Percentiles rank a stretch among this genome's conserved stretches.
Conservation (phyloP, 1,139 yeast genomes). For the Hyphopichia khmerensis region DNA sequence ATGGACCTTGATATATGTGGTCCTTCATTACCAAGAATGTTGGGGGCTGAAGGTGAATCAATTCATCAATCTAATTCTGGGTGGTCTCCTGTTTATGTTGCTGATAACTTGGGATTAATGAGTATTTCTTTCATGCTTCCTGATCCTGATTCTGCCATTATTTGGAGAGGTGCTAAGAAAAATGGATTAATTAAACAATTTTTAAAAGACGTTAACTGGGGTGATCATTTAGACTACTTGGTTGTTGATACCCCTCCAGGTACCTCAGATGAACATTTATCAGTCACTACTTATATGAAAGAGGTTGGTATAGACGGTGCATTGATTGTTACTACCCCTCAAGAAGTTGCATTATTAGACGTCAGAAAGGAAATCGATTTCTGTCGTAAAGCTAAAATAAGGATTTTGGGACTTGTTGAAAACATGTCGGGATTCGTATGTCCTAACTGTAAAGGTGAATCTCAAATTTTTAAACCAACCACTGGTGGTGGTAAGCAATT, state of each 20-base stretch:
- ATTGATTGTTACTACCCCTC: slow-evolving; percentile 92
- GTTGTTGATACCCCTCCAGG: slow-evolving; percentile 98
- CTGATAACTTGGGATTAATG: slow-evolving; percentile 94
- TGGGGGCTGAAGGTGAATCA: slow-evolving; percentile 86
- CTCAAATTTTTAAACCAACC: slow-evolving; percentile 88
- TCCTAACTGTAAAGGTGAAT: slow-evolving; percentile 88
- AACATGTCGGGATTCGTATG: slow-evolving; percentile 99
- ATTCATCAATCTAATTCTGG: slow-evolving; percentile 90
- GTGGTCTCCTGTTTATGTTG: slow-evolving; percentile 95
- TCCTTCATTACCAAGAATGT: slow-evolving; percentile 92
- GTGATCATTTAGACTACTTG: slow-evolving; percentile 75
- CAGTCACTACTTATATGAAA: slow-evolving; percentile 83
- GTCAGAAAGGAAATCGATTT: slow-evolving; percentile 96
- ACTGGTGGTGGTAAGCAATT: slow-evolving; percentile 93
- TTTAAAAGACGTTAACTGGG: slow-evolving; percentile 95
- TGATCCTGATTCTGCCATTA: slow-evolving; percentile 87
- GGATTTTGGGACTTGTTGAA: slow-evolving; percentile 86
- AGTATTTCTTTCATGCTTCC: slow-evolving; percentile 96
- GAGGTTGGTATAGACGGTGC: slow-evolving; percentile 97
- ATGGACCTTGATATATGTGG: slow-evolving; percentile 98
- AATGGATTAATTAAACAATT: slow-evolving; percentile 92
- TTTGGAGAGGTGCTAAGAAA: slow-evolving; percentile 97
- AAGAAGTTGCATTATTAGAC: slow-evolving; percentile 91
- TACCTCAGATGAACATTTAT: slow-evolving; percentile 93
- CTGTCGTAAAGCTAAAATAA: slow-evolving; percentile 86